A percentile compares a stretch with the other conserved stretches of the same genome.
Conservation (phyloP, 352 stramenopile genomes). For the Phytophthora cajani region DNA sequence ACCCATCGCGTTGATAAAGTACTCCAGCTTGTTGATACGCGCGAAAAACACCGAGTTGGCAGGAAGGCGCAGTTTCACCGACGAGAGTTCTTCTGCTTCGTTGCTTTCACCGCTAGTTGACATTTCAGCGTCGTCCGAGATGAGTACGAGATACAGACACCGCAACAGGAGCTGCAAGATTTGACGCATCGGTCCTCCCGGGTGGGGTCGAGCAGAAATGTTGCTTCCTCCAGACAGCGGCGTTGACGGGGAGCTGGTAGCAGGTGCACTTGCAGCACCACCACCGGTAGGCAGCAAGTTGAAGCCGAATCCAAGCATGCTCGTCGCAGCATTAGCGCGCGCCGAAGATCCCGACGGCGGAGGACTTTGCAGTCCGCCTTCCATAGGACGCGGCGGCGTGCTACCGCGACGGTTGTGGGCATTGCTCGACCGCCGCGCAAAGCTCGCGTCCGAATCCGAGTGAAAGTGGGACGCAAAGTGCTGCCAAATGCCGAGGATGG, state of each 20-base stretch:
- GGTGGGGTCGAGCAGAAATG: conserved; percentile 71
- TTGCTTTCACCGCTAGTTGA: conserved; percentile 27
- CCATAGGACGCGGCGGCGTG: conserved; percentile 23
- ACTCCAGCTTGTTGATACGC: conserved; percentile 85
- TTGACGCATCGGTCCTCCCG: conserved; percentile 83
- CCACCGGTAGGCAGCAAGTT: conserved; percentile 54
- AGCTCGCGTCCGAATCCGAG: conserved; percentile 77
- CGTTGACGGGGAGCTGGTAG: conserved; percentile 19
- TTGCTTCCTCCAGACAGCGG: conserved; percentile 36
- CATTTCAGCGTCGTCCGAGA: conserved; percentile 52
- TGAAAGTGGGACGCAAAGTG: conserved; percentile 80
- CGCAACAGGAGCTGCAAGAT: conserved; percentile 79
- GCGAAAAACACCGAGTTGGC: conserved; percentile 73
- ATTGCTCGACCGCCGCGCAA: conserved; percentile 69
- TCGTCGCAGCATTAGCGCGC: conserved; percentile 34
- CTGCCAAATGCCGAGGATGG: conserved; percentile 82
- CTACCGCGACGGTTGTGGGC: conserved; percentile 37
- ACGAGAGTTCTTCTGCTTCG: conserved; percentile 37
- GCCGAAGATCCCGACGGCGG: conserved; percentile 38
- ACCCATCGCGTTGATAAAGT: conserved; percentile 85
- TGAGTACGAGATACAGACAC: conserved; percentile 75
- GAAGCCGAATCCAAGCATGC: conserved; percentile 63
- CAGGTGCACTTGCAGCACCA: conserved; percentile 18
- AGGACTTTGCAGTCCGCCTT: conserved; percentile 55
- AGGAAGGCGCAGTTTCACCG: conserved; percentile 48